phyloP scores from a whole-genome alignment of 2,329 filamentous ascomycete genomes.

The Stenocarpella maydis region DNA sequence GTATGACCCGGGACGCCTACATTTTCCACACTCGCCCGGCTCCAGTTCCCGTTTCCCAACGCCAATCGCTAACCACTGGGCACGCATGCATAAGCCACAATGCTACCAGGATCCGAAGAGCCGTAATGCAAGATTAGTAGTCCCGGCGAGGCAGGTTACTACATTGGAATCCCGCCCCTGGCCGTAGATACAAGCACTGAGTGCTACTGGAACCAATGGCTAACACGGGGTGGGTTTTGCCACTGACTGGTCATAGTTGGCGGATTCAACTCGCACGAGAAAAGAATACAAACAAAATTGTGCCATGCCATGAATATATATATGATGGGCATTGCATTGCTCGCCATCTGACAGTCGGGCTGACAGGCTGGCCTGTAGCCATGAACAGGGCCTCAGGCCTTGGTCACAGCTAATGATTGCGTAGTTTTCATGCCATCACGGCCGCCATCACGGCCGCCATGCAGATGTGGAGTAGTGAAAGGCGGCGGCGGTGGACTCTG shows the following conservation, averaged over 20 bases:
- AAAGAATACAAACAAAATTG: neutral
- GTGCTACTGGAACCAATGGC: neutral
- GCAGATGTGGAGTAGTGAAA: no score
- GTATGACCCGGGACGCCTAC: no score
- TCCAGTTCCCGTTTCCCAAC: neutral
- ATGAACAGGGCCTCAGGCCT: neutral
- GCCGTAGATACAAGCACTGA: neutral
- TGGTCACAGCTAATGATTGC: neutral
- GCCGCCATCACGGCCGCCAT: no score
- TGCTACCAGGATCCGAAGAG: constrained; percentile 14
- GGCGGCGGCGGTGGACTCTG: no score
- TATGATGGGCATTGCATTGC: neutral
- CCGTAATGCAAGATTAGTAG: constrained; percentile 16
- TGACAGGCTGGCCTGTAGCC: neutral
- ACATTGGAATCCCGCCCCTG: neutral
- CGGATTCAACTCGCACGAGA: neutral
- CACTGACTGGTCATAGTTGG: neutral
- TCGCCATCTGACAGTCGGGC: neutral
- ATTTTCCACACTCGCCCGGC: neutral
- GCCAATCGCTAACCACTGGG: neutral
- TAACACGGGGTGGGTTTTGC: neutral
- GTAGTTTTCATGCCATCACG: neutral
- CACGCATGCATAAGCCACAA: neutral
- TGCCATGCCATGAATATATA: no score
- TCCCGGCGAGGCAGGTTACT: neutral